Evolutionary conservation across 768 basidiomycete genomes (phyloP).

Genomic region (Panellus pusillus): DNA sequence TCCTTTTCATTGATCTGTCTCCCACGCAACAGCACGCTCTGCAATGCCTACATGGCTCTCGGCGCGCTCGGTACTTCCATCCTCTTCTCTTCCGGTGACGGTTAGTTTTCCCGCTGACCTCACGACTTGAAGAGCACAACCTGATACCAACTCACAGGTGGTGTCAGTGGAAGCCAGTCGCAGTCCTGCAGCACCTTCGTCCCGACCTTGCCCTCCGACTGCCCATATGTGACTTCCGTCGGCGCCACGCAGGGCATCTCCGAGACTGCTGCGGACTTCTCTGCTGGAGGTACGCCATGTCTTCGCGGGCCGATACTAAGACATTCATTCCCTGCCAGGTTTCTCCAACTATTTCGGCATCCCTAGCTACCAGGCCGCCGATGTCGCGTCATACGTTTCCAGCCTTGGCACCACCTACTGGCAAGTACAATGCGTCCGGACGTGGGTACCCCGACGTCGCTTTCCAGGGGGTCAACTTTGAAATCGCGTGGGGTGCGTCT

Average conservation of each 20-base stretch:
- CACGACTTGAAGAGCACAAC: not conserved
- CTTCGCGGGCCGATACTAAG: not conserved
- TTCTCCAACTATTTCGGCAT: constrained; percentile 41
- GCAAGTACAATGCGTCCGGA: constrained; percentile 24
- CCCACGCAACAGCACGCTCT: constrained; percentile 12
- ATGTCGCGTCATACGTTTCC: constrained; percentile 15
- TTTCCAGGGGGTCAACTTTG: constrained; percentile 38
- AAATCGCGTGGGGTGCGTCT: not conserved
- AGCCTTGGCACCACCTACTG: constrained; percentile 17
- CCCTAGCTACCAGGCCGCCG: constrained; percentile 17
- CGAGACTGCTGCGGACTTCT: constrained; percentile 42
- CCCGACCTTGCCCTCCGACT: not conserved
- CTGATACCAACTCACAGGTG: not conserved
- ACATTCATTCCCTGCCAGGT: constrained; percentile 18
- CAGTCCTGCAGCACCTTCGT: not conserved
- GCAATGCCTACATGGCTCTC: constrained; percentile 28
- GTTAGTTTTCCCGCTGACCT: not conserved
- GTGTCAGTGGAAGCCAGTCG: constrained; percentile 3
- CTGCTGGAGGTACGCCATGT: constrained; percentile 34
- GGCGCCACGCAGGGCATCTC: constrained; percentile 23
- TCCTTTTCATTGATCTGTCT: no score
- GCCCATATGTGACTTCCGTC: constrained; percentile 10
- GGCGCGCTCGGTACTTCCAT: constrained; percentile 26
- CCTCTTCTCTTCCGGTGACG: constrained; percentile 9
- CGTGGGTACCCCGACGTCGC: constrained; percentile 42